These are phyloP conservation scores for Globisporangium cederbergense DNA, from an alignment of 352 stramenopile genomes.

Conservation along the genomic window DNA sequence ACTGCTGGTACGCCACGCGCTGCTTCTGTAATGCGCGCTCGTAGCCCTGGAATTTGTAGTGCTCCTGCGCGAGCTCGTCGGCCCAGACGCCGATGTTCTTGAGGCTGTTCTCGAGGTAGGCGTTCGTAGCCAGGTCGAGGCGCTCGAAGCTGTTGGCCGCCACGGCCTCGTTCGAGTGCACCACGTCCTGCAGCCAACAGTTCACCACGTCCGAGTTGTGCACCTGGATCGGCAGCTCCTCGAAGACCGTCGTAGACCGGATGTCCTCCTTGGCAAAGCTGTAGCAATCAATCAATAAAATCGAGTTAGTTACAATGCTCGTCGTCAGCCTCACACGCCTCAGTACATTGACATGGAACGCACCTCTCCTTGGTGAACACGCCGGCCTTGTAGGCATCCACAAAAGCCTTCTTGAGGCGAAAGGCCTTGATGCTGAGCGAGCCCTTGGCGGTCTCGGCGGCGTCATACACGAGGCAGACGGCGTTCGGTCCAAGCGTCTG, in stretches of 20 bases:
- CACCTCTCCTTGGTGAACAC: conserved; percentile 76
- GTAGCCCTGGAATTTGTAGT: conserved; percentile 92
- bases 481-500: conserved; percentile 95
- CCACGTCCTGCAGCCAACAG: conserved; percentile 93
- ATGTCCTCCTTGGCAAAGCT: conserved; percentile 83
- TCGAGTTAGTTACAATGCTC: background rate
- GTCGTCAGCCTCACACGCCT: background rate
- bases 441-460: conserved; percentile 93
- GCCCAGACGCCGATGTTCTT: conserved; percentile 97
- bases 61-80: conserved; percentile 95
- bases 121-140: conserved; percentile 94
- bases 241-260: conserved; percentile 89
- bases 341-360: background rate
- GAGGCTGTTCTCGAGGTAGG: conserved; percentile 97
- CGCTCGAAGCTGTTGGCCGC: conserved; percentile 90
- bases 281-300: background rate
- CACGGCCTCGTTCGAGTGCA: conserved; percentile 48
- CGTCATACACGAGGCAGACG: conserved; percentile 98
- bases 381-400: conserved; percentile 87
- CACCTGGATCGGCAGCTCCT: conserved; percentile 95
- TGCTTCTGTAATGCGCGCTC: conserved; percentile 86
- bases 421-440: conserved; percentile 95
- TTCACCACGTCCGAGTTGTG: conserved; percentile 94
- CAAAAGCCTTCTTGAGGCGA: conserved; percentile 93
- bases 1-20: conserved; percentile 78